phyloP scores from a whole-genome alignment of 129 eudicot species.

The Tagetes erecta region DNA sequence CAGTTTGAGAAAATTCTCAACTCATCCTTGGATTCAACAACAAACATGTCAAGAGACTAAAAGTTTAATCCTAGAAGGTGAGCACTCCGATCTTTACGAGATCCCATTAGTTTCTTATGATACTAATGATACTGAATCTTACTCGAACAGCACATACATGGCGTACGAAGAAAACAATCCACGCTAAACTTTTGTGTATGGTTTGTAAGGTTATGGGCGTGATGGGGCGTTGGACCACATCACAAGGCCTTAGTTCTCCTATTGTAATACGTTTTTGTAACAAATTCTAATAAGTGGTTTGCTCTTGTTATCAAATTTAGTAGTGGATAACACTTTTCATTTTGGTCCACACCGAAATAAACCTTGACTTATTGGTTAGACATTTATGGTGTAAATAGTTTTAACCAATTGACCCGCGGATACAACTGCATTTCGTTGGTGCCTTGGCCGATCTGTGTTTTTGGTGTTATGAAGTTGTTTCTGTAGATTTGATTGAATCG shows the following conservation, averaged over 20 bases:
- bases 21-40: conserved; percentile 2
- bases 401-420: not conserved
- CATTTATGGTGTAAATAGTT: not conserved
- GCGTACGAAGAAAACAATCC: not conserved
- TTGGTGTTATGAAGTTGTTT: not conserved
- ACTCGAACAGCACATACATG: not conserved
- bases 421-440: not conserved
- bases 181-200: too few relatives aligned
- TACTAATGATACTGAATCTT: not conserved
- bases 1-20: not conserved
- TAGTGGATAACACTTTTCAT: conserved; percentile 22
- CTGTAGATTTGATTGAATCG: not conserved
- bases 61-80: not conserved
- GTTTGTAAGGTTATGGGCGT: too few relatives aligned
- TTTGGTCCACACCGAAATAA: not conserved
- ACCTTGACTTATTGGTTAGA: not conserved
- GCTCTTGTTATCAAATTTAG: not conserved
- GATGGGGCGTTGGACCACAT: too few relatives aligned
- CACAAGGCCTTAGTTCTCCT: too few relatives aligned
- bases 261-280: not conserved
- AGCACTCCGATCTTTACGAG: not conserved
- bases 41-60: not conserved
- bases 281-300: conserved; percentile 4
- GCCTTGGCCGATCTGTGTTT: not conserved
- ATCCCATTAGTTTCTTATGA: not conserved